Evolutionary conservation across 331 rosid genomes (phyloP).

Genomic region (Quercus phellos): DNA sequence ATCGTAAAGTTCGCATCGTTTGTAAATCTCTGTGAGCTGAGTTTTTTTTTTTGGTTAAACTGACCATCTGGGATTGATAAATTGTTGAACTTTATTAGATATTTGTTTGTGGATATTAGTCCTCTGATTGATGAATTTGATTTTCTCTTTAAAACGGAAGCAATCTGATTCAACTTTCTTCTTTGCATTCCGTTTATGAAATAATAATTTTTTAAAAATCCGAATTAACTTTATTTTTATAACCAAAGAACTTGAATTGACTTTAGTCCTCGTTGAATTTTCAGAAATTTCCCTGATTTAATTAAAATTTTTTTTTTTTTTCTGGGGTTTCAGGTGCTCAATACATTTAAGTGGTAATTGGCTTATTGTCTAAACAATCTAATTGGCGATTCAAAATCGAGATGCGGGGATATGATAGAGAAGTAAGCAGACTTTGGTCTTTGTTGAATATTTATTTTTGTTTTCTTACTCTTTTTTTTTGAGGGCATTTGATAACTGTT

Average conservation of each 20-base stretch:
- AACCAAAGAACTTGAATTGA: neutral
- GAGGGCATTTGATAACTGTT: neutral
- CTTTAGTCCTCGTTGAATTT: neutral
- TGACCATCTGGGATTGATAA: too few species aligned
- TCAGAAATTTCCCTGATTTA: neutral
- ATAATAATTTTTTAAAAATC: too few species aligned
- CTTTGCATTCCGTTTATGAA: neutral
- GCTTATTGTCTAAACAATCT: neutral
- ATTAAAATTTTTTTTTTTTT: neutral
- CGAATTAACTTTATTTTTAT: too few species aligned
- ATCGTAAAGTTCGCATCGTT: too few species aligned
- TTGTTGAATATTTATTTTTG: neutral
- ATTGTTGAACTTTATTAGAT: too few species aligned
- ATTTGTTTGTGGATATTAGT: too few species aligned
- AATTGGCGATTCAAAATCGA: constrained; percentile 13
- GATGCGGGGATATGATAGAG: constrained; percentile 61
- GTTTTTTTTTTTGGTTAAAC: too few species aligned
- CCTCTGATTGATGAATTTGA: neutral
- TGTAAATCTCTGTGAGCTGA: too few species aligned
- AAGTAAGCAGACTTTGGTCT: constrained; percentile 37
- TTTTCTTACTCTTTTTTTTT: neutral
- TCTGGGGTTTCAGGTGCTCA: neutral
- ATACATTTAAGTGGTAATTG: constrained; percentile 20
- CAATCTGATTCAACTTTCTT: neutral
- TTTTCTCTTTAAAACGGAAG: neutral